Evolutionary conservation across 352 stramenopile genomes (phyloP).

Genomic region (Phytophthora constricta): DNA sequence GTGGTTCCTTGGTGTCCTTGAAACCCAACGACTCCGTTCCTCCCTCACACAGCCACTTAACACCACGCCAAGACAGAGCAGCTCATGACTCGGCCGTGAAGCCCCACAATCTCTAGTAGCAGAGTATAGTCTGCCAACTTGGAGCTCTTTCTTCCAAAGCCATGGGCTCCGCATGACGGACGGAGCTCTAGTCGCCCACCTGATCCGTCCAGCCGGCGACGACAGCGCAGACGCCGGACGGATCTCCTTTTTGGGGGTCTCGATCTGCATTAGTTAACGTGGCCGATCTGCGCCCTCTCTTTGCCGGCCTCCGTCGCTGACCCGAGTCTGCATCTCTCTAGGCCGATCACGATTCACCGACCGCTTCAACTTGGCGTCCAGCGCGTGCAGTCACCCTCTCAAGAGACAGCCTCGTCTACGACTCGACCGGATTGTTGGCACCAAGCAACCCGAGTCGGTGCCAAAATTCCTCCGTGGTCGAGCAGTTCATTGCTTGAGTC

Average conservation of each 20-base stretch:
- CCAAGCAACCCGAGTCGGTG: too few species aligned
- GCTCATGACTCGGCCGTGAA: too few species aligned
- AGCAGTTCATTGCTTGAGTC: too few species aligned
- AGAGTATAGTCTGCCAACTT: too few species aligned
- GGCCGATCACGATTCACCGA: not conserved
- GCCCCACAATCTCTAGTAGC: too few species aligned
- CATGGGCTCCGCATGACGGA: not conserved
- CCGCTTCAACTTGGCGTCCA: not conserved
- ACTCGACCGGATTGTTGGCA: too few species aligned
- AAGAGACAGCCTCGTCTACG: not conserved
- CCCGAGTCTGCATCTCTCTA: not conserved
- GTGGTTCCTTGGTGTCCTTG: too few species aligned
- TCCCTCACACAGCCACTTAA: too few species aligned
- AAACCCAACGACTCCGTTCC: too few species aligned
- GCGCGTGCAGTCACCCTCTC: not conserved
- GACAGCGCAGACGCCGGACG: not conserved
- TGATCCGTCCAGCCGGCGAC: not conserved
- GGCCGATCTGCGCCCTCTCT: not conserved
- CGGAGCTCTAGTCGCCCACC: not conserved
- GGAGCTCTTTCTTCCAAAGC: too few species aligned
- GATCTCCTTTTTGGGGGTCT: not conserved
- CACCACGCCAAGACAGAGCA: too few species aligned
- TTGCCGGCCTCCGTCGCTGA: not conserved
- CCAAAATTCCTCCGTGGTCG: too few species aligned
- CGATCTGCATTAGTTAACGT: not conserved